Evolutionary conservation across 208 protist genomes (phyloP).

Genomic region (Trypanosoma scelopori): DNA sequence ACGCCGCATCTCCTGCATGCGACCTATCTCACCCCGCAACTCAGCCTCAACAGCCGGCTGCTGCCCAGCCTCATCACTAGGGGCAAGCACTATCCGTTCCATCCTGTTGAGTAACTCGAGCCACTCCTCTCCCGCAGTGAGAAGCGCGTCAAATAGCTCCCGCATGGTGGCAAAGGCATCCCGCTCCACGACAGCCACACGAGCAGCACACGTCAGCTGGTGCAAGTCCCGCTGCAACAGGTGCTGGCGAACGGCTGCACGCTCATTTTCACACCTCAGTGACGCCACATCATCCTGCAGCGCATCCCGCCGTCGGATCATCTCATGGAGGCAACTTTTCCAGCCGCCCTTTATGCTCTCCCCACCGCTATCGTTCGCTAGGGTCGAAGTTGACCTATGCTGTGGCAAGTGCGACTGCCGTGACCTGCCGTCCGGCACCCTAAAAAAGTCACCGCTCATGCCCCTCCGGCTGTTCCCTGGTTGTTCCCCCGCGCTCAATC

Average conservation of each 20-base stretch:
- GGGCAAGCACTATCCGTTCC: neutral
- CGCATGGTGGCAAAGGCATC: conserved; percentile 5
- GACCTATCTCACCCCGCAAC: neutral
- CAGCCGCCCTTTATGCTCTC: neutral
- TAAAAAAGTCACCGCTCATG: too few relatives aligned
- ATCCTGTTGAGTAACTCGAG: neutral
- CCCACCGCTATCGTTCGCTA: neutral
- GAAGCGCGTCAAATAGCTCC: neutral
- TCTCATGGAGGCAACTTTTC: neutral
- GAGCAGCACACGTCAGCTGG: neutral
- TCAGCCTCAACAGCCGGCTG: neutral
- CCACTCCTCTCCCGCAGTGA: neutral
- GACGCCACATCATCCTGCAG: conserved; percentile 6
- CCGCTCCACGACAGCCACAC: neutral
- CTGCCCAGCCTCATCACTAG: neutral
- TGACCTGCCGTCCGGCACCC: too few relatives aligned
- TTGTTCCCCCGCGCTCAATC: too few relatives aligned
- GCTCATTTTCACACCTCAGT: conserved; percentile 6
- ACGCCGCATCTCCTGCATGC: too few relatives aligned
- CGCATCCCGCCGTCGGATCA: conserved; percentile 6
- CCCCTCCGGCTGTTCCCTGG: too few relatives aligned
- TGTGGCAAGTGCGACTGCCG: too few relatives aligned
- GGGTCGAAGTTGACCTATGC: too few relatives aligned
- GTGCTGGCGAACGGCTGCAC: conserved; percentile 1
- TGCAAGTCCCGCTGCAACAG: neutral